Conservation (phyloP, 768 basidiomycete species). For the Calocybe indica region DNA sequence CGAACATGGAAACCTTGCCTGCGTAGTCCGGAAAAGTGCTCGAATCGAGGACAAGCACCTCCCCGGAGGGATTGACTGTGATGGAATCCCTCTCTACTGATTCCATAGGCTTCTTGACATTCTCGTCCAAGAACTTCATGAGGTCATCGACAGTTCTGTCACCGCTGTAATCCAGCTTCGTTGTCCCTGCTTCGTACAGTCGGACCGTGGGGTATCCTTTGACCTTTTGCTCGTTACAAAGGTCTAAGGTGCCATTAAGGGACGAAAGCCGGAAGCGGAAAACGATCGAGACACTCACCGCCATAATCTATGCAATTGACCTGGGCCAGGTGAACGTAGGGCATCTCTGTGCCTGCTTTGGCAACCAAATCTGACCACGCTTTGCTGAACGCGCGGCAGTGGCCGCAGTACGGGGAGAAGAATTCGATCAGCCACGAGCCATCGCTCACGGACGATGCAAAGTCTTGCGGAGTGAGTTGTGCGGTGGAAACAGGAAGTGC, state of each 20-base stretch:
- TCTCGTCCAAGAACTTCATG: slow-evolving; percentile 45
- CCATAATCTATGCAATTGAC: slow-evolving; percentile 76
- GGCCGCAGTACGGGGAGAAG: slow-evolving; percentile 81
- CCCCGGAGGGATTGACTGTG: slow-evolving; percentile 27
- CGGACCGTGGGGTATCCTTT: slow-evolving; percentile 72
- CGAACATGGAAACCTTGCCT: slow-evolving; percentile 39
- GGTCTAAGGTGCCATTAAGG: slow-evolving; percentile 40
- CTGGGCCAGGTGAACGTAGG: slow-evolving; percentile 64
- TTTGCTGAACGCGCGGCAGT: slow-evolving; percentile 75
- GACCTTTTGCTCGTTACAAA: slow-evolving; percentile 68
- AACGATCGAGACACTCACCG: slow-evolving; percentile 38
- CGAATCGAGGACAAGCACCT: slow-evolving; percentile 28
- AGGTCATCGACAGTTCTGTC: slow-evolving; percentile 50
- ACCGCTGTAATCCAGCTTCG: slow-evolving; percentile 50
- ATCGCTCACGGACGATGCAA: slow-evolving; percentile 40
- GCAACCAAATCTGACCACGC: slow-evolving; percentile 72
- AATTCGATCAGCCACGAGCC: slow-evolving; percentile 85
- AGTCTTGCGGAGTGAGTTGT: slow-evolving; percentile 55
- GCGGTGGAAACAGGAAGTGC: slow-evolving; percentile 28
- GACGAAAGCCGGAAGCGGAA: not conserved
- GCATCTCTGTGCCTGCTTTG: slow-evolving; percentile 41
- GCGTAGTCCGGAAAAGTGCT: slow-evolving; percentile 34
- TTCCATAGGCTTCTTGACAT: slow-evolving; percentile 18
- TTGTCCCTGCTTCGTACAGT: slow-evolving; percentile 63
- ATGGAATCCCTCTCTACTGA: slow-evolving; percentile 13